Conservation (phyloP, 164 flowering plant genomes). For the Aristolochia californica region DNA sequence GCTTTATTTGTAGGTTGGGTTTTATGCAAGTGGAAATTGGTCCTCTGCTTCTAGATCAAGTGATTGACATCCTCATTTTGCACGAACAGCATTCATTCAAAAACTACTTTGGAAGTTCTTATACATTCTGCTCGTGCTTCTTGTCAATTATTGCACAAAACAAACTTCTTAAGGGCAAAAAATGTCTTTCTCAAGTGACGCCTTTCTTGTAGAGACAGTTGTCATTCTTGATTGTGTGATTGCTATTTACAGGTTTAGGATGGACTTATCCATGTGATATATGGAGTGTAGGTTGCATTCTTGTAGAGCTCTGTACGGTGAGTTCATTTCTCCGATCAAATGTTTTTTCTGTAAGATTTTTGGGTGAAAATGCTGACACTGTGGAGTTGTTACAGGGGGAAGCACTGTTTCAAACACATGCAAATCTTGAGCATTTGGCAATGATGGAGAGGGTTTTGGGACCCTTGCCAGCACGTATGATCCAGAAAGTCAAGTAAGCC, state of each 20-base stretch:
- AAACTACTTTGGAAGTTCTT: neutral
- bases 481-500: constrained; percentile 45
- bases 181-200: neutral
- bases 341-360: neutral
- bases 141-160: neutral
- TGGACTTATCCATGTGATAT: constrained; percentile 93
- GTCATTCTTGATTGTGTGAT: neutral
- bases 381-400: constrained; percentile 45
- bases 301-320: constrained; percentile 79
- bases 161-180: neutral
- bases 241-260: constrained; percentile 56
- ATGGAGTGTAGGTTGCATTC: constrained; percentile 94
- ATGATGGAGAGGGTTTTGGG: constrained; percentile 96
- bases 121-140: neutral
- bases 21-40: too few relatives aligned
- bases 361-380: constrained; percentile 2
- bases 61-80: neutral
- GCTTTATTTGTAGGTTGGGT: too few relatives aligned
- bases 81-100: neutral
- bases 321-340: constrained; percentile 11
- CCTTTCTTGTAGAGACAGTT: neutral
- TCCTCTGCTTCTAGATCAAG: too few relatives aligned
- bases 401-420: constrained; percentile 81
- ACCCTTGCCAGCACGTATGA: constrained; percentile 69
- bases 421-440: constrained; percentile 82